phyloP scores from a whole-genome alignment of 805 yeast genomes.

The Zygoascus ofunaensis region DNA sequence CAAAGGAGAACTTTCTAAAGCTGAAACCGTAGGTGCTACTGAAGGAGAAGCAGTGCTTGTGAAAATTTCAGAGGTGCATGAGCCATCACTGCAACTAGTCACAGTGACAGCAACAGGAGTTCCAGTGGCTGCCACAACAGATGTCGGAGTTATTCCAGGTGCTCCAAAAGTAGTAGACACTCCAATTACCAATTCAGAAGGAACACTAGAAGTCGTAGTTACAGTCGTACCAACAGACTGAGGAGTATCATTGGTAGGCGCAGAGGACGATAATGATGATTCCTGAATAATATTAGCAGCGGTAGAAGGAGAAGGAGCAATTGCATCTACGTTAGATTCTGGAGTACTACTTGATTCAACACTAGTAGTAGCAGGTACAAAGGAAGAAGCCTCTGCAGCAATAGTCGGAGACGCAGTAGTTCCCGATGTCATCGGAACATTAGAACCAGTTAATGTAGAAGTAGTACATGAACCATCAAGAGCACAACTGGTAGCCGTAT shows the following conservation, averaged over 20 bases:
- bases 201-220: background rate
- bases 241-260: background rate
- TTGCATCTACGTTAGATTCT: background rate
- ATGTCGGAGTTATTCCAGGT: background rate
- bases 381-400: background rate
- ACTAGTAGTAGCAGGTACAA: background rate
- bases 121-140: background rate
- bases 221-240: background rate
- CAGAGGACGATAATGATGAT: too few relatives aligned
- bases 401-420: background rate
- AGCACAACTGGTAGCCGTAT: background rate
- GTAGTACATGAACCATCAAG: background rate
- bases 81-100: background rate
- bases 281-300: too few relatives aligned
- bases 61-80: background rate
- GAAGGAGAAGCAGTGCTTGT: background rate
- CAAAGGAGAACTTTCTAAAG: too few relatives aligned
- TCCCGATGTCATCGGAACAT: background rate
- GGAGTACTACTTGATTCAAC: too few relatives aligned
- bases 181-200: too few relatives aligned
- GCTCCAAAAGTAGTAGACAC: background rate
- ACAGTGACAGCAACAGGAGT: constrained; percentile 1
- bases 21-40: constrained; percentile 1
- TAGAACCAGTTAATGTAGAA: too few relatives aligned
- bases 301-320: background rate